Percentiles rank a stretch among this genome's conserved stretches.
Evolutionary conservation across 805 yeast species (phyloP).

Genomic region (Nakazawaea holstii): DNA sequence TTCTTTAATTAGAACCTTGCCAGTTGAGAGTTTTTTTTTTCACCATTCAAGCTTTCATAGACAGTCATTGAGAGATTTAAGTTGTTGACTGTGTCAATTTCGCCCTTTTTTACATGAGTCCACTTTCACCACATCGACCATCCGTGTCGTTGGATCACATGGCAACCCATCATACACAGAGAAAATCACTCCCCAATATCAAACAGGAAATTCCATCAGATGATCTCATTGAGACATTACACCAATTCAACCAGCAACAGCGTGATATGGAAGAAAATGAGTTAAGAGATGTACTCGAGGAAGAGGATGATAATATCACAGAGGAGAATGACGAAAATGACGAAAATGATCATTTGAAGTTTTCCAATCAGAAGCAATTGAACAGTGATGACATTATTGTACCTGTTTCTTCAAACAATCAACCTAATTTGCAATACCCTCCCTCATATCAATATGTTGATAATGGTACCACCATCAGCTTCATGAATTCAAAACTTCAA

Average conservation of each 20-base stretch:
- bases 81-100: neutral
- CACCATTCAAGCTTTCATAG: neutral
- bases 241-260: constrained; percentile 10
- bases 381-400: constrained; percentile 10
- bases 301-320: neutral
- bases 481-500: constrained; percentile 3
- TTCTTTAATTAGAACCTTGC: too few species aligned
- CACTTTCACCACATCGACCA: constrained; percentile 5
- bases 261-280: neutral
- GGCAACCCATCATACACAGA: neutral
- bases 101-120: constrained; percentile 1
- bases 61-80: neutral
- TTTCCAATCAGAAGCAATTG: neutral
- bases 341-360: neutral
- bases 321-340: neutral
- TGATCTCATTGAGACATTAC: constrained; percentile 8
- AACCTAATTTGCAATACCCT: constrained; percentile 23
- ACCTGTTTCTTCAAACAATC: constrained; percentile 10
- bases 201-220: constrained; percentile 6
- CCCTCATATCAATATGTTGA: constrained; percentile 7
- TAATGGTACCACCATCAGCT: constrained; percentile 1
- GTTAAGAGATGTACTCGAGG: neutral
- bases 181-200: constrained; percentile 2
- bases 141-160: neutral
- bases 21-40: too few species aligned